Percentiles rank a stretch among this genome's conserved stretches.
These are phyloP conservation scores for Lyophyllum semitale DNA, from an alignment of 768 basidiomycete species.

Conservation along the genomic window DNA sequence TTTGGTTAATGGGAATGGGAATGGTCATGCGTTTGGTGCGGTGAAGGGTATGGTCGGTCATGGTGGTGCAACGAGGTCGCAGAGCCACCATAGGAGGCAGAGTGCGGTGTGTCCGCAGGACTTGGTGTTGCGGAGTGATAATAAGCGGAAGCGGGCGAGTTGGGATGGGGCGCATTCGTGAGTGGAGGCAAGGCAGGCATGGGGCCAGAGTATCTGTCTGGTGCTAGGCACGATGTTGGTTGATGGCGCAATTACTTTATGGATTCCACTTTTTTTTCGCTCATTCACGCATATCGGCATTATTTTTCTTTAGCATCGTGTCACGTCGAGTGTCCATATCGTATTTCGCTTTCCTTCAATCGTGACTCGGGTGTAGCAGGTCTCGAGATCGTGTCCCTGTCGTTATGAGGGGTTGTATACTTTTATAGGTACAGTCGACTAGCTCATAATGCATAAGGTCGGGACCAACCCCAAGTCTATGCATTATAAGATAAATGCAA, in stretches of 20 bases:
- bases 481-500: too few relatives aligned
- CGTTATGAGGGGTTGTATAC: too few relatives aligned
- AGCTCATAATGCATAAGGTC: too few relatives aligned
- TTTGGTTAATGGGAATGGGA: not conserved
- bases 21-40: constrained; percentile 1
- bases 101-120: constrained; percentile 47
- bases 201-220: not conserved
- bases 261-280: not conserved
- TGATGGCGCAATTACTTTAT: not conserved
- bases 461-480: too few relatives aligned
- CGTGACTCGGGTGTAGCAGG: too few relatives aligned
- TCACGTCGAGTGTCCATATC: not conserved
- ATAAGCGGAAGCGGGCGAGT: not conserved
- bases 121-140: constrained; percentile 26
- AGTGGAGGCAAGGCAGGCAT: not conserved
- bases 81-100: constrained; percentile 45
- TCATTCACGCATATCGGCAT: not conserved
- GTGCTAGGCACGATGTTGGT: not conserved
- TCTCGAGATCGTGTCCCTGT: too few relatives aligned
- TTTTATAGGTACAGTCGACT: too few relatives aligned
- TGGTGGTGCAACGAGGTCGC: constrained; percentile 4
- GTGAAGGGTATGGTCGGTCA: too few relatives aligned
- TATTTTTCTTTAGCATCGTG: not conserved
- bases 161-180: not conserved
- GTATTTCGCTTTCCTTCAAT: too few relatives aligned